Percentiles rank a stretch among this genome's conserved stretches.
Evolutionary conservation across 2,329 filamentous ascomycete genomes (phyloP).

Genomic region (Cladophialophora psammophila): DNA sequence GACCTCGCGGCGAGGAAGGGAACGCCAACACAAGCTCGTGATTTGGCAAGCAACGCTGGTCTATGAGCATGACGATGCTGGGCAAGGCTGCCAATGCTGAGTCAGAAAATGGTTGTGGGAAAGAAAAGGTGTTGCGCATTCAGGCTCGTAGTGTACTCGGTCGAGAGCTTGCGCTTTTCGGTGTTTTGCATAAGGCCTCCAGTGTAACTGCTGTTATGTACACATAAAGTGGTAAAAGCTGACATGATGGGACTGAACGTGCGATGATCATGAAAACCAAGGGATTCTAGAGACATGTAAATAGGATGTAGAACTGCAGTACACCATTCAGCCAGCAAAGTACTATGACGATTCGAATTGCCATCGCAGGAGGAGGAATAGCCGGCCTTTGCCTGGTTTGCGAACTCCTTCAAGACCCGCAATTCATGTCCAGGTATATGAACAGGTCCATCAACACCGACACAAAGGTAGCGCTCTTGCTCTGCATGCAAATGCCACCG

Average conservation of each 20-base stretch:
- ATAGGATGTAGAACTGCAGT: too few species aligned
- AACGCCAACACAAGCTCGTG: not conserved
- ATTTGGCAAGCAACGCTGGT: not conserved
- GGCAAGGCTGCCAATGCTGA: not conserved
- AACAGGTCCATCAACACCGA: slow-evolving; percentile 2
- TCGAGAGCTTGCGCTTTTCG: too few species aligned
- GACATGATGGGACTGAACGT: too few species aligned
- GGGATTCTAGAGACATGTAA: too few species aligned
- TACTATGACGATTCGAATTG: slow-evolving; percentile 4
- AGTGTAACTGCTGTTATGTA: too few species aligned
- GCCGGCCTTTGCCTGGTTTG: slow-evolving; percentile 14
- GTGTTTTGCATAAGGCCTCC: too few species aligned
- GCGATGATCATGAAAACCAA: too few species aligned
- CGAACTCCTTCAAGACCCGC: slow-evolving; percentile 9
- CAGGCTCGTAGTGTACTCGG: not conserved
- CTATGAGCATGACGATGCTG: not conserved
- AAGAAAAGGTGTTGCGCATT: not conserved
- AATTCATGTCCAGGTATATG: slow-evolving; percentile 14
- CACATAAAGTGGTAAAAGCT: too few species aligned
- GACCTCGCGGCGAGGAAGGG: not conserved
- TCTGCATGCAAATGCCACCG: slow-evolving; percentile 13
- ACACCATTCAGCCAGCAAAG: not conserved
- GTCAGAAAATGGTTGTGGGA: not conserved
- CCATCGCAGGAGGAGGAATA: slow-evolving; percentile 12
- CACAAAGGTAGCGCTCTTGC: slow-evolving; percentile 7